Evolutionary conservation across 768 basidiomycete species (phyloP), one percentile per base, ranked within the genome.

Genomic region (Suillus sp.): DNA sequence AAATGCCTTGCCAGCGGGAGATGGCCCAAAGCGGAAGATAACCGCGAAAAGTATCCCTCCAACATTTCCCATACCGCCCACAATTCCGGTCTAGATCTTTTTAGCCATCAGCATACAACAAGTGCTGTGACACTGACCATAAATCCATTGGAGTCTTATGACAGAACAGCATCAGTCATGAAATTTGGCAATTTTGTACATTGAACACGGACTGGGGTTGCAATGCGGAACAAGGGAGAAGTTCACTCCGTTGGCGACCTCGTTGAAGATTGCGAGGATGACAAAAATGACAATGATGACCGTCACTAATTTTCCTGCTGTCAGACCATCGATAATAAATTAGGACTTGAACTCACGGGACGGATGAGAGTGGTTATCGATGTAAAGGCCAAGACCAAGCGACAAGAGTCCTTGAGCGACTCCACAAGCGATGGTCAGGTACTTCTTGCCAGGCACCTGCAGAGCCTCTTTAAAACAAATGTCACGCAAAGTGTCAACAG

Each of bases 181-280:
- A 48, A 27, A 61, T 25, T 25, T 38, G 27, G 11, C 14, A 58
- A 40, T 62, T 61, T 25, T 68, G 69, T 60, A n/a, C 6, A 18
- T 30, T 11, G 10, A 40, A 40, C 72, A 77, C 66, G 72, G 73
- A 72, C 75, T 75, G 14, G 80, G 68, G 65, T 81, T 82, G 70
- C 81, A 81, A 65, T 83, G 83, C 0, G 83, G 83, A 0, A 83
- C 80, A 48, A 82, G 76, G n/a, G 81, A 72, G 65, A 84, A 84
- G 67, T 80, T 84, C 2, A 79, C 78, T 7, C 84, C 84, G 64
- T 85, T 85, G 0, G 75, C 83, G 14, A 79, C 71, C 67, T 83
- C 80, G 43, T 77, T 78, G 62, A 69, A 70, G 14, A 77, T 48
- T 8, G 74, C 81, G 60, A 80, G 73, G 43, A 80, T 69, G 11